Percentiles rank a stretch among this genome's conserved stretches.
Evolutionary conservation across 352 stramenopile species (phyloP).

Genomic region (Phytophthora foliorum): DNA sequence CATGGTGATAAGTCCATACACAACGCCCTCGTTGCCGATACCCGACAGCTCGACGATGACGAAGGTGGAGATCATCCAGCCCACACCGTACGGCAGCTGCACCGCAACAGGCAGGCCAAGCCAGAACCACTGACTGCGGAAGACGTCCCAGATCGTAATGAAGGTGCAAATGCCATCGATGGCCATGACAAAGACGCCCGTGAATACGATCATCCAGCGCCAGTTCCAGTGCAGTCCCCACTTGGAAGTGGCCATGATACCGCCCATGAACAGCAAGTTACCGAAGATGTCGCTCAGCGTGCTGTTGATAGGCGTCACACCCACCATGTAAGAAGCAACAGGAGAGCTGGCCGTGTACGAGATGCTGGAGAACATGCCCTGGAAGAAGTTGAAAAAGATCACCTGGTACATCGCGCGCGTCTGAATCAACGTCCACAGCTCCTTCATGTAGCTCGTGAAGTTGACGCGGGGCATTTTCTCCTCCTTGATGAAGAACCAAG

Average conservation of each 20-base stretch:
- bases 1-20: conserved; percentile 44
- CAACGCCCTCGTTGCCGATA: conserved; percentile 51
- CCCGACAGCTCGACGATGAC: conserved; percentile 54
- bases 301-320: conserved; percentile 34
- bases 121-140: background rate
- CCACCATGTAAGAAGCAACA: background rate
- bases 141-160: background rate
- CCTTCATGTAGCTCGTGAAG: background rate
- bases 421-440: conserved; percentile 3
- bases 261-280: conserved; percentile 29
- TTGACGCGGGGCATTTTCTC: conserved; percentile 5
- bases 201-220: background rate
- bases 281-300: conserved; percentile 32
- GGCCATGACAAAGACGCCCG: background rate
- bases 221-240: conserved; percentile 9
- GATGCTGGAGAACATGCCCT: background rate
- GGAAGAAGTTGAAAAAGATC: background rate
- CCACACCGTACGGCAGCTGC: conserved; percentile 42
- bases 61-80: conserved; percentile 48
- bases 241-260: conserved; percentile 32
- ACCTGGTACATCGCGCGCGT: background rate
- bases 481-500: conserved; percentile 14
- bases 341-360: background rate
- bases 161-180: background rate
- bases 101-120: conserved; percentile 31